A percentile compares a stretch with the other conserved stretches of the same genome.
Evolutionary conservation across 208 protist species (phyloP).

Genomic region (Tritrichomonas foetus): DNA sequence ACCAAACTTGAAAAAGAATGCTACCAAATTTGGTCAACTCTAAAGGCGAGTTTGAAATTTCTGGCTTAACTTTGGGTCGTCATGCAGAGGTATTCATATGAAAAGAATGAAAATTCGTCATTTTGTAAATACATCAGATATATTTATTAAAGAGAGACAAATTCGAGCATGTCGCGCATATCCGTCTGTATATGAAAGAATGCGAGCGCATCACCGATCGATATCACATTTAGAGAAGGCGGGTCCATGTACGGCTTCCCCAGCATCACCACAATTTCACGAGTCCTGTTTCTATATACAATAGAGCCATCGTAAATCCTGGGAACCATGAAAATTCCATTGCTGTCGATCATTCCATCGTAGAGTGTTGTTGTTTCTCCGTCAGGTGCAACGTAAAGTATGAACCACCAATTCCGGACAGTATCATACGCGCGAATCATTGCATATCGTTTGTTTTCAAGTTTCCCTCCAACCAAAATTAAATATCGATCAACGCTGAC

Average conservation of each 20-base stretch:
- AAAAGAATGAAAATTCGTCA: too few species aligned
- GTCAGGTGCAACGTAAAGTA: slow-evolving; percentile 10
- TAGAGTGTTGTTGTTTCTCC: not conserved
- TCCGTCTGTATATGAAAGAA: not conserved
- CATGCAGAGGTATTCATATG: too few species aligned
- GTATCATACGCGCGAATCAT: not conserved
- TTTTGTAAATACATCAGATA: too few species aligned
- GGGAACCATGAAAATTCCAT: not conserved
- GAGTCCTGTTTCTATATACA: not conserved
- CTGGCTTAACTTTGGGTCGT: too few species aligned
- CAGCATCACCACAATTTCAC: not conserved
- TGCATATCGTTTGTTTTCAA: not conserved
- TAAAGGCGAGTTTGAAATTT: too few species aligned
- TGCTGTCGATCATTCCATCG: not conserved
- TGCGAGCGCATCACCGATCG: not conserved
- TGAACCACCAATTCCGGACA: not conserved
- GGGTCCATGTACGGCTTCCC: not conserved
- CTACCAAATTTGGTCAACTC: too few species aligned
- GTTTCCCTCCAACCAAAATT: not conserved
- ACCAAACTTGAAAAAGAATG: too few species aligned
- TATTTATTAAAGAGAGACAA: too few species aligned
- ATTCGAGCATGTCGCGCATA: not conserved
- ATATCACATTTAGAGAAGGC: not conserved
- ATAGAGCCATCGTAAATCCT: not conserved
- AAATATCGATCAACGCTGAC: not conserved